Percentiles rank a stretch among this genome's conserved stretches.
Conservation (phyloP, 179 eudicot species). For the Sideroxylon spinosum region DNA sequence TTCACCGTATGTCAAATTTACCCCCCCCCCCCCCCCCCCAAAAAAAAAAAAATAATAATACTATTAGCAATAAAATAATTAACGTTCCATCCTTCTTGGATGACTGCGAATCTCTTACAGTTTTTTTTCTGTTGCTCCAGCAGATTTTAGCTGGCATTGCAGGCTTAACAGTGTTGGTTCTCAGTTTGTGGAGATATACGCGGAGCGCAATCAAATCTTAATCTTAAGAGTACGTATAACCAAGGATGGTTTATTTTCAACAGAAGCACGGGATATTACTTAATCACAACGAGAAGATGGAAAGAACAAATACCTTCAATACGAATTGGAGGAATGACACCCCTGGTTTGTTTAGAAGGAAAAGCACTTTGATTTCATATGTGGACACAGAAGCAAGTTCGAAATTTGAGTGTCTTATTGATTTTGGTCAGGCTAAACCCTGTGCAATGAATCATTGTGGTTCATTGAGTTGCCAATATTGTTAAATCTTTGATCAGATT, state of each 20-base stretch:
- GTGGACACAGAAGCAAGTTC: background rate
- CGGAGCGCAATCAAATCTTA: conserved; percentile 35
- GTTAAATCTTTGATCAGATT: background rate
- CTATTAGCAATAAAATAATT: no score
- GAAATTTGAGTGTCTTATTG: background rate
- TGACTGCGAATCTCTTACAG: background rate
- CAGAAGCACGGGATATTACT: background rate
- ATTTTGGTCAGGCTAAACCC: background rate
- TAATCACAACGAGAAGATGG: background rate
- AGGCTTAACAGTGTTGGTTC: conserved; percentile 52
- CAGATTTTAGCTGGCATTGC: conserved; percentile 69
- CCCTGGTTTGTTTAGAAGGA: background rate
- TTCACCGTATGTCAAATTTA: background rate
- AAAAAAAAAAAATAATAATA: no score
- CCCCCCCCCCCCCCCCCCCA: no score
- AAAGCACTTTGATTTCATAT: background rate
- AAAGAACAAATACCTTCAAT: no score
- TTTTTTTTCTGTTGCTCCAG: conserved; percentile 10
- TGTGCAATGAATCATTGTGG: background rate
- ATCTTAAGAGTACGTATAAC: background rate
- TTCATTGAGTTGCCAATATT: background rate
- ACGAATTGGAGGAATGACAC: background rate
- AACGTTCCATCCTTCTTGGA: background rate
- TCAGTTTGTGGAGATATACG: conserved; percentile 62
- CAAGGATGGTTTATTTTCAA: background rate